Base-by-base conservation (phyloP, 2,329 filamentous ascomycete genomes). In the Rasamsonia emersonii region DNA sequence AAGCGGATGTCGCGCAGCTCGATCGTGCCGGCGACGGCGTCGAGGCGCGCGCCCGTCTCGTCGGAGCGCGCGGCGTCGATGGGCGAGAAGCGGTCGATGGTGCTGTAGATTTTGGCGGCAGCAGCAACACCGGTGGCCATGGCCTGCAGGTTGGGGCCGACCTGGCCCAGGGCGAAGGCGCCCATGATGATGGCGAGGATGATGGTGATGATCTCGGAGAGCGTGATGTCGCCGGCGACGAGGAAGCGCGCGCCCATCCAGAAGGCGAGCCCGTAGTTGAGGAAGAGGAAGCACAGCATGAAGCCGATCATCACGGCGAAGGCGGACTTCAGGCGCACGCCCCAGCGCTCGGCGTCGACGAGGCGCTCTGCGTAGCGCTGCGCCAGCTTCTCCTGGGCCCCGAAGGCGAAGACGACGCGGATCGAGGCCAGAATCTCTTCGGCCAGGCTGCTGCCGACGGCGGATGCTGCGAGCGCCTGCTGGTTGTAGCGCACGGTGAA, bases 341-440 rank as follows among this genome's bases (percentile, higher is more conserved):
- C 89, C 53, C 72, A 85, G 44, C 67, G 72, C 51, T 89, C 79
- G 9, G 86, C 88, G 33, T 73, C 70, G 24, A 61, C 60, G 18
- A 96, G 67, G 54, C 93, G 83, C 2, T 51, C 54, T 47, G 93
- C 83, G 53, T 96, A 96, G 55, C 89, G 81, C 40, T 72, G 72
- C 9, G 88, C 85, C n/a, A 96, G 72, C 42, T 89, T 86, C 34
- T 89, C 82, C 58, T 96, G 88, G 0, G 88, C 95, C 25, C 85
- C 86, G 51, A 94, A 98, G 18, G 89, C 89, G 6, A 85, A 77
- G 6, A 88, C 82, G 51, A 93, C 95, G 41, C 91, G 79, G 45
- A 95, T 81, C 1, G 86, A 94, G 56, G 84, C 86, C 49, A 98
- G 74, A 35, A 95, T 89, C 61, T 96, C 89, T 53, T 96, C 89